Conservation (phyloP, 129 eudicot species). For the Deinandra increscens region DNA sequence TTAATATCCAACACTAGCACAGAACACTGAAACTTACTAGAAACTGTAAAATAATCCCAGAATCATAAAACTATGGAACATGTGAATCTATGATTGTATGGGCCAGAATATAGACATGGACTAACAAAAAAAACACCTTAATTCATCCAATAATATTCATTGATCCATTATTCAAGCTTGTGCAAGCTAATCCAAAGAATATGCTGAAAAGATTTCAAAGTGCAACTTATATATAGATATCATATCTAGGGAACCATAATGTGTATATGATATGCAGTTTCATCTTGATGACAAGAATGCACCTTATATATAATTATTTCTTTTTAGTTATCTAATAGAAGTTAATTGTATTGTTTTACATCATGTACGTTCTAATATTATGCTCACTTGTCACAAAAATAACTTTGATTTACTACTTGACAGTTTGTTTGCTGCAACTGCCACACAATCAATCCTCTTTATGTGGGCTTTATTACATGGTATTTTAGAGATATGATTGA, state of each 20-base stretch:
- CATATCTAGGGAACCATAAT: slow-evolving; percentile 2
- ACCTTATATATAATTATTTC: background rate
- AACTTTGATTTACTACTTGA: background rate
- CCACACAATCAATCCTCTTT: background rate
- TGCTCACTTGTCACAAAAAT: background rate
- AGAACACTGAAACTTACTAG: background rate
- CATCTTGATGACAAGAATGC: slow-evolving; percentile 9
- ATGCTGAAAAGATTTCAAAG: background rate
- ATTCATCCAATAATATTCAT: background rate
- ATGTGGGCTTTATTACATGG: background rate
- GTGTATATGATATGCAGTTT: background rate
- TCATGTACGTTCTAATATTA: background rate
- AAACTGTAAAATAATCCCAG: background rate
- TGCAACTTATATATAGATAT: slow-evolving; percentile 1
- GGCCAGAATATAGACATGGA: background rate
- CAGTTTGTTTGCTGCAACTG: background rate
- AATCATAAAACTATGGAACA: background rate
- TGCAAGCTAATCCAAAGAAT: background rate
- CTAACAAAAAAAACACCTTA: background rate
- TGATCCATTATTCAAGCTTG: background rate
- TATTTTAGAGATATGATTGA: background rate
- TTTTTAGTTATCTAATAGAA: background rate
- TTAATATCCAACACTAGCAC: slow-evolving; percentile 15
- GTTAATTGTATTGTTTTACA: background rate
- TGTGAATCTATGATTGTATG: background rate